These are phyloP conservation scores for Salicornia ramosissima DNA, from an alignment of 148 eudicot genomes.

Conservation along the genomic window DNA sequence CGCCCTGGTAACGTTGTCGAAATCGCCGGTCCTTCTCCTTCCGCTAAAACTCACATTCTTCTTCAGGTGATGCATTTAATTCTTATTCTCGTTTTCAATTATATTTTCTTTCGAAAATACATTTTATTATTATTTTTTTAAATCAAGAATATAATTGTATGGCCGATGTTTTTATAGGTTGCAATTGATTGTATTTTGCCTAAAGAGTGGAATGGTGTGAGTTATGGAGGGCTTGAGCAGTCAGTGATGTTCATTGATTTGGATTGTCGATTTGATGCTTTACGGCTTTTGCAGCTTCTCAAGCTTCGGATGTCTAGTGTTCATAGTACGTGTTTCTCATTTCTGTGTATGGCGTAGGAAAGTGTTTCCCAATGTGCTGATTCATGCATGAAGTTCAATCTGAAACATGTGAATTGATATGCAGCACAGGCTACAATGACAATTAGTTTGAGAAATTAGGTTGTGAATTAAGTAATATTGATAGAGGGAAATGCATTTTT, in stretches of 20 bases:
- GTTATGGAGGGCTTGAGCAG: slow-evolving; percentile 68
- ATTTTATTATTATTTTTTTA: too few species aligned
- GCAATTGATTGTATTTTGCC: slow-evolving; percentile 76
- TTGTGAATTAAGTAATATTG: neutral
- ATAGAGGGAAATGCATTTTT: neutral
- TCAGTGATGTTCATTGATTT: slow-evolving; percentile 68
- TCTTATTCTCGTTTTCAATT: neutral
- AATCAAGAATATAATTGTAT: neutral
- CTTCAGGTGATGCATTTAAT: slow-evolving; percentile 41
- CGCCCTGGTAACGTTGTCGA: slow-evolving; percentile 75
- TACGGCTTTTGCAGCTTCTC: slow-evolving; percentile 48
- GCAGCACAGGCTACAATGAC: too few species aligned
- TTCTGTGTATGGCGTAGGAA: neutral
- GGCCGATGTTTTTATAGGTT: slow-evolving; percentile 34
- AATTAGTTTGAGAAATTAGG: too few species aligned
- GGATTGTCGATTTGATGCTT: slow-evolving; percentile 85
- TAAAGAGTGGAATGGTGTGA: slow-evolving; percentile 68
- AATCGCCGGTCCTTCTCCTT: slow-evolving; percentile 72
- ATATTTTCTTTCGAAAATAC: neutral
- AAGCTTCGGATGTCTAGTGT: slow-evolving; percentile 37
- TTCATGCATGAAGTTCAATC: too few species aligned
- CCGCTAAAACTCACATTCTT: slow-evolving; percentile 75
- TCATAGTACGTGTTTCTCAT: slow-evolving; percentile 27
- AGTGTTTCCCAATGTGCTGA: too few species aligned
- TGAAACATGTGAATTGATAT: too few species aligned